Base-by-base conservation (phyloP, 179 eudicot genomes). In the Amaranthus tricolor region DNA sequence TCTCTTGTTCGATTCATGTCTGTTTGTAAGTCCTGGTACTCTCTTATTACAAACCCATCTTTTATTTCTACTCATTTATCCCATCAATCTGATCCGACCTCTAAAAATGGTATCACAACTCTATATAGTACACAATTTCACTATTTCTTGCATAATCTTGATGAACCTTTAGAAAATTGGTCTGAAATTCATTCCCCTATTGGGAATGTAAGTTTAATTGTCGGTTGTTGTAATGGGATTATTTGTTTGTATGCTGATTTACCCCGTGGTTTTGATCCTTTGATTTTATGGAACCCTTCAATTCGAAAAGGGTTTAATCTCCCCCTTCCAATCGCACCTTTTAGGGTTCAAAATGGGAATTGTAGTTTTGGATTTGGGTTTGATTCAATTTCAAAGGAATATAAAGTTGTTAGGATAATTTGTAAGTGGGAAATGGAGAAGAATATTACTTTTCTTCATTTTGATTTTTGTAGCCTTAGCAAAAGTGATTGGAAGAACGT, bases 11-110 rank as follows among this genome's bases (percentile, higher is more conserved):
- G 79, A 8, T 76, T 67, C 65, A 66, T 70, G 62, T 60, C 59
- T 47, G 83, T 76, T 17, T 72, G 80, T 48, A 80, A 80, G 70
- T 76, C 80, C 9, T 80, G 83, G 83, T 49, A 20, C 45, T 71
- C 77, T 54, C 74, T 80, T 11, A 63, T 80, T 45, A 76, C 74
- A 31, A 66, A 31, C 8, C 73, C 83, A 0, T 52, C 52, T 47
- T 80, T 80, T 49, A 69, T 76, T 60, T 76, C 80, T 10, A 7
- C 70, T 16, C 83, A 76, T 76, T 57, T 72, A 71, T 76, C 83
- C 10, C 68, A 67, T 51, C 75, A 71, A 66, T 74, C 62, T 16
- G 52, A 57, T 13, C 66, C 72, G 11, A 79, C 14, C 40, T 21
- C 24, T 19, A 59, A 60, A 19, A 52, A 67, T 24, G 49, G 47